Evolutionary conservation across 2,329 filamentous ascomycete genomes (phyloP).

Genomic region (Coniella vitis): DNA sequence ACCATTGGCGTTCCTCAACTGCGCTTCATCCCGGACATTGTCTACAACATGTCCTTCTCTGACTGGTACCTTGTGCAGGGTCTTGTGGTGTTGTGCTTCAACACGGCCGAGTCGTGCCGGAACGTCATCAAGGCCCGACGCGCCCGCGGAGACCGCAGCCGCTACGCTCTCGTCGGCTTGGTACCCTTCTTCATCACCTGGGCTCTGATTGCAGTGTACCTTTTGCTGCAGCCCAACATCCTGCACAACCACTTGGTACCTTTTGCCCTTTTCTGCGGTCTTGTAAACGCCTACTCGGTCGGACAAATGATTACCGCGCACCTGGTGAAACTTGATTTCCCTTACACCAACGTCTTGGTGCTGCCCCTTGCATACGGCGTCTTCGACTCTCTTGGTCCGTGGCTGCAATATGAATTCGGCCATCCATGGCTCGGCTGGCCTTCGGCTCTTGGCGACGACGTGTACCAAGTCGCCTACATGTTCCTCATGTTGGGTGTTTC

Average conservation of each 20-base stretch:
- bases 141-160: constrained; percentile 62
- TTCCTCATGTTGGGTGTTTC: constrained; percentile 81
- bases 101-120: constrained; percentile 70
- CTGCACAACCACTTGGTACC: constrained; percentile 78
- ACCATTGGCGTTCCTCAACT: constrained; percentile 62
- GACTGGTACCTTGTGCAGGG: constrained; percentile 93
- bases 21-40: constrained; percentile 55
- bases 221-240: constrained; percentile 79
- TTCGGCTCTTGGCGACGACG: constrained; percentile 63
- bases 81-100: constrained; percentile 71
- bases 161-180: constrained; percentile 74
- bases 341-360: constrained; percentile 80
- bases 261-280: constrained; percentile 79
- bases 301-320: constrained; percentile 95
- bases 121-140: constrained; percentile 82
- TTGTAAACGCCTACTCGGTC: constrained; percentile 91
- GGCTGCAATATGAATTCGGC: constrained; percentile 46
- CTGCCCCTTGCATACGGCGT: constrained; percentile 73
- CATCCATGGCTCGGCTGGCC: constrained; percentile 69
- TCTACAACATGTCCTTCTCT: constrained; percentile 80
- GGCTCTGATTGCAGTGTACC: constrained; percentile 69
- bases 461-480: constrained; percentile 88
- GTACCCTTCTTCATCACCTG: constrained; percentile 74
- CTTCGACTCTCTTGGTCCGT: constrained; percentile 70
- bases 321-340: constrained; percentile 79